Base-by-base conservation (phyloP, 805 yeast genomes). In the Saccharomycopsis sp. region DNA sequence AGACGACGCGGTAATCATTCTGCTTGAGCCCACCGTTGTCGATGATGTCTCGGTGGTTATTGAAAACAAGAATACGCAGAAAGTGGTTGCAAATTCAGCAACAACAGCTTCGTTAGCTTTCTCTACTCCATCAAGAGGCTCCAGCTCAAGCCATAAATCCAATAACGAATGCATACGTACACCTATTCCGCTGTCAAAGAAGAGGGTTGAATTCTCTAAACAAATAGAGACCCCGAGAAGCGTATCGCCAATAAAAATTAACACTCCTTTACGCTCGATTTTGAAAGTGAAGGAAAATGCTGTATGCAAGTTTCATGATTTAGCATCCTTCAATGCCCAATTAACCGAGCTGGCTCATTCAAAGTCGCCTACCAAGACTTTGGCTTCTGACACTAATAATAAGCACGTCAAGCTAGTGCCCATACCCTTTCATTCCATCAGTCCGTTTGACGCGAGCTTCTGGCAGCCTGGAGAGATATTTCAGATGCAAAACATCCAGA, bases 381-480 rank as follows among this genome's bases (percentile, higher is more conserved):
- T 18, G 16, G 16, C 16, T 12, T 29, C 12, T 12, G 16, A 44
- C 18, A 16, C 21, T 12, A 16, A 16, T 12, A 29, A n/a, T 15
- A 47, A 15, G 16, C 12, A 29, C 24, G 5, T 7, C n/a, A 50
- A 40, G n/a, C 23, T 16, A 51, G n/a, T 48, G 34, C 29, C 24
- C 16, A 34, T 46, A 16, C 14, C 50, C n/a, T 44, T 34, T 29
- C 16, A 34, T 34, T 23, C 16, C 7, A 40, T 21, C 34, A 50
- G 54, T 20, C 52, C 52, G n/a, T 46, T 15, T 24, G 50, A 44
- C 20, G 18, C 23, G 16, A 57, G 52, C 1, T 55, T 41, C 20
- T 60, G 63, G 63, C 63, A 52, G 50, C 57, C 56, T 9, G 63
- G 63, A 2, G 44, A 21, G 9, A 55, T 60, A 29, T 47, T 51